A percentile compares a stretch with the other conserved stretches of the same genome.
phyloP scores from a whole-genome alignment of 1,139 yeast species.

The Spencermartinsiella ligniputridi region DNA sequence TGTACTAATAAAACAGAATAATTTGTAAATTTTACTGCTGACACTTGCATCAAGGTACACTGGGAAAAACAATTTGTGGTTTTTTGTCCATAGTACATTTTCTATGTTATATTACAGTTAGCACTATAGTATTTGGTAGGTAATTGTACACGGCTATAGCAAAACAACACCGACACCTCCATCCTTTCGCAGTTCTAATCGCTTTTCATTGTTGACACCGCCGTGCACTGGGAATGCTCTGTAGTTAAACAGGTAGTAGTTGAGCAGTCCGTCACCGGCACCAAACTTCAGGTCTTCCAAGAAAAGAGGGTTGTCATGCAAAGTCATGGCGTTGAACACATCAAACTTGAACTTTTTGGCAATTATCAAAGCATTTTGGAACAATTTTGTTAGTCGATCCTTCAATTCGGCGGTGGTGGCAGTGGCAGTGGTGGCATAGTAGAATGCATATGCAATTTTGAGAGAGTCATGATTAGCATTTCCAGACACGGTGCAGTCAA shows the following conservation, averaged over 20 bases:
- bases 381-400: slow-evolving; percentile 55
- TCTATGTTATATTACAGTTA: too few relatives aligned
- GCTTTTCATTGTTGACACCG: slow-evolving; percentile 60
- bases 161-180: slow-evolving; percentile 90
- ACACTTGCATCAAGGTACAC: too few relatives aligned
- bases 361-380: slow-evolving; percentile 72
- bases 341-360: slow-evolving; percentile 68
- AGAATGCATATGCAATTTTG: slow-evolving; percentile 84
- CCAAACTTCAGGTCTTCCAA: slow-evolving; percentile 84
- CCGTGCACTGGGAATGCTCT: slow-evolving; percentile 75
- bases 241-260: slow-evolving; percentile 89
- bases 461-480: slow-evolving; percentile 61
- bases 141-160: too few relatives aligned
- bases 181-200: slow-evolving; percentile 42
- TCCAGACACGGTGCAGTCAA: slow-evolving; percentile 81
- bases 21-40: too few relatives aligned
- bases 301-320: slow-evolving; percentile 84
- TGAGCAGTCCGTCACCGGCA: slow-evolving; percentile 86
- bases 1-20: too few relatives aligned
- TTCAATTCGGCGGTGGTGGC: slow-evolving; percentile 38
- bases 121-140: too few relatives aligned
- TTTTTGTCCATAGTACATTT: too few relatives aligned
- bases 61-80: too few relatives aligned
- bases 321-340: slow-evolving; percentile 87
- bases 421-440: slow-evolving; percentile 62